Base-by-base conservation (phyloP, 768 basidiomycete species). In the Mycena galericulata region DNA sequence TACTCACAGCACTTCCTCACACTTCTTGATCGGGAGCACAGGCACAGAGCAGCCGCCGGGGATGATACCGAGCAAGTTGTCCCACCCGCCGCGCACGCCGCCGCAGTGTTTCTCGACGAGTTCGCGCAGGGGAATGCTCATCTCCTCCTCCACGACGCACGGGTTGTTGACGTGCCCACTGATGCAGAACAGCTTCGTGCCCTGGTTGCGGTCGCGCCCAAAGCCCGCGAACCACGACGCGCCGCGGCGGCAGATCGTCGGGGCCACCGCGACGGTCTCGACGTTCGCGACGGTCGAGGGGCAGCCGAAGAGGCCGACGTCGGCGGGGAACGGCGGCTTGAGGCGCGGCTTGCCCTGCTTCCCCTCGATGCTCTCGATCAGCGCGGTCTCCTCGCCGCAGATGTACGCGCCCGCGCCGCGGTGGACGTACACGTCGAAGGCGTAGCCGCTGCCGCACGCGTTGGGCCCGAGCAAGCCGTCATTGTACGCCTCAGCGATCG, bases 341-440 rank as follows among this genome's bases (percentile, higher is more conserved):
- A 99, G 85, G 56, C 97, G 88, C 0, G 97, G 97, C 78, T 99
- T 99, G 27, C 97, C 97, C 80, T 98, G 97, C 80, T 99, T 99
- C 14, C 97, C 97, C 81, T 99, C 97, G 57, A 99, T 80, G 72
- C 92, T 94, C 84, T 99, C 97, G 74, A 99, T 99, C 24, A 99
- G 84, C 4, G 97, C 97, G 0, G 97, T 99, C 81, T 99, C 97
- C 81, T 99, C 97, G 27, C 97, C 97, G 76, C 97, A 99, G 70
- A 99, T 97, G 82, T 99, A 98, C 24, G 97, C 97, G 59, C 97
- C 97, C 2, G 97, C 97, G 20, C 97, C 97, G 62, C 97, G 94
- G 80, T 99, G 97, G n/a, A 99, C 81, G 80, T 99, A 98, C 46
- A 99, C 95, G 76, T 99, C 97, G 79, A 99, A 99, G n/a, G 86